Conservation (phyloP, 495 filamentous ascomycete genomes). For the Chaetomium fimeti region DNA sequence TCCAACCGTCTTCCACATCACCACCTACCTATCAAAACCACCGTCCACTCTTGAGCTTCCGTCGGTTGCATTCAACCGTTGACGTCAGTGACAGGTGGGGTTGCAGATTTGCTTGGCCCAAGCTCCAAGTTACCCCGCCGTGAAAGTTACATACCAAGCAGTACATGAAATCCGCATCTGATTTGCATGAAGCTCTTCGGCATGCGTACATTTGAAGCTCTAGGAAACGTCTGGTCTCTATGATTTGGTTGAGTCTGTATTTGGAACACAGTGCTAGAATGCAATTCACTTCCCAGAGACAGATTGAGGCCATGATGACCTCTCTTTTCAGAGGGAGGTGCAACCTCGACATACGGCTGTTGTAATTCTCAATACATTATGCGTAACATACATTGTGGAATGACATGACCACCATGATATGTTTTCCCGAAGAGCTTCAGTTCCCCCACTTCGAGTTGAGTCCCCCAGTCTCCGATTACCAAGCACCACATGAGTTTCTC, state of each 20-base stretch:
- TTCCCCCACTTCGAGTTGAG: neutral
- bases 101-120: neutral
- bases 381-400: neutral
- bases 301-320: too few relatives aligned
- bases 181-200: neutral
- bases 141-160: neutral
- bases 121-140: neutral
- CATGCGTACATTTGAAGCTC: neutral
- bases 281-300: too few relatives aligned
- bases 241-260: too few relatives aligned
- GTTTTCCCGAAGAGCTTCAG: neutral
- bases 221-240: neutral
- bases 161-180: neutral
- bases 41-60: too few relatives aligned
- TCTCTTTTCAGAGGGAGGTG: too few relatives aligned
- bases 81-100: neutral
- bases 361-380: neutral
- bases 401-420: too few relatives aligned
- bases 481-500: slow-evolving; percentile 27
- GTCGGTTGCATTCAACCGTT: neutral
- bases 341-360: neutral
- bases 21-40: too few relatives aligned
- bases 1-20: too few relatives aligned
- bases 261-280: too few relatives aligned
- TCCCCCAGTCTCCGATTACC: neutral